Evolutionary conservation across 805 yeast genomes (phyloP).

Genomic region (Candida saitoana): DNA sequence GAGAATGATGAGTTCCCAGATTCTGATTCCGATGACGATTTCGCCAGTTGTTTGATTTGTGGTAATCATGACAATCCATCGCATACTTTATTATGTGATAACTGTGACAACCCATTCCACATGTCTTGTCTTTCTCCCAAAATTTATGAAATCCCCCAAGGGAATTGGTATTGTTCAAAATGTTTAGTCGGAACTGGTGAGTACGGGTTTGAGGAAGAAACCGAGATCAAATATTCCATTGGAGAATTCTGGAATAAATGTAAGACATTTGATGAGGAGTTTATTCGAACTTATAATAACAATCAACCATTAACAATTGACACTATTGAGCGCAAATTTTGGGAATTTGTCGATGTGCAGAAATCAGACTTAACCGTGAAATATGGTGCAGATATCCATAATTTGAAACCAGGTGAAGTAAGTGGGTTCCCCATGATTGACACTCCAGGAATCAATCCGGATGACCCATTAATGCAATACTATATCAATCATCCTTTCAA

Average conservation of each 20-base stretch:
- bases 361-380: constrained; percentile 54
- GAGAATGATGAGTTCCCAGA: constrained; percentile 29
- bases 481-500: constrained; percentile 70
- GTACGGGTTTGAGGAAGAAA: constrained; percentile 76
- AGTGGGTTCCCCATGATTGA: constrained; percentile 67
- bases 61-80: constrained; percentile 41
- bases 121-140: constrained; percentile 61
- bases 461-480: constrained; percentile 15
- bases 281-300: constrained; percentile 28
- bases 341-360: constrained; percentile 47
- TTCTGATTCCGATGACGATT: constrained; percentile 25
- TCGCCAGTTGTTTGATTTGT: constrained; percentile 48
- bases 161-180: constrained; percentile 75
- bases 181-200: constrained; percentile 86
- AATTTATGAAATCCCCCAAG: constrained; percentile 47
- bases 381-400: constrained; percentile 85
- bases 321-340: constrained; percentile 59
- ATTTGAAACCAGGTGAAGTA: constrained; percentile 56
- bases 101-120: constrained; percentile 71
- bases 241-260: constrained; percentile 59
- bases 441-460: constrained; percentile 16
- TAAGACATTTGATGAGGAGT: constrained; percentile 43
- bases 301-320: constrained; percentile 35
- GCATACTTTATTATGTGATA: constrained; percentile 60
- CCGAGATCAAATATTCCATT: constrained; percentile 50